Conservation (phyloP, 2,329 filamentous ascomycete genomes). For the Scortechinia acanthostroma region DNA sequence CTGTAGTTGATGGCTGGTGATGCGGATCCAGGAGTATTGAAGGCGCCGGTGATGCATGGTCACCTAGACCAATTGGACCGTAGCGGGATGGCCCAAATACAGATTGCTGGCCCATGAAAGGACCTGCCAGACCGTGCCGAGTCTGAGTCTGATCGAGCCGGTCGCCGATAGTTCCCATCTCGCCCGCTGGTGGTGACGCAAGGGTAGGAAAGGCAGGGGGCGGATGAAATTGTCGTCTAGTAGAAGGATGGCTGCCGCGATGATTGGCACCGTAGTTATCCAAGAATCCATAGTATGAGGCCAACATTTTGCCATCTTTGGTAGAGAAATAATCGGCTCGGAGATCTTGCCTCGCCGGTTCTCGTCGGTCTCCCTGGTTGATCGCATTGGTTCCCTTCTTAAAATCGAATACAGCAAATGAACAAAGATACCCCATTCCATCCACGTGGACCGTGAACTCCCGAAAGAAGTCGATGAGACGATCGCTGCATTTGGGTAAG, state of each 20-base stretch:
- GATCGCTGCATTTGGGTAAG: conserved; percentile 80
- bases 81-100: no score
- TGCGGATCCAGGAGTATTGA: conserved; percentile 71
- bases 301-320: conserved; percentile 97
- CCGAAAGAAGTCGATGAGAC: conserved; percentile 93
- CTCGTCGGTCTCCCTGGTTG: conserved; percentile 22
- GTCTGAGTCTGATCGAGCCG: conserved; percentile 32
- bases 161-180: conserved; percentile 46
- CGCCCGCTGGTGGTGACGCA: conserved; percentile 47
- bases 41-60: conserved; percentile 59
- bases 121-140: conserved; percentile 29
- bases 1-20: conserved; percentile 56
- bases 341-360: conserved; percentile 43
- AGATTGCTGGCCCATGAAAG: no score
- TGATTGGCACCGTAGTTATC: conserved; percentile 81
- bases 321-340: conserved; percentile 89
- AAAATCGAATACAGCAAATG: conserved; percentile 95
- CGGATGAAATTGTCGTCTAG: conserved; percentile 48
- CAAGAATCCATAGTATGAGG: conserved; percentile 88
- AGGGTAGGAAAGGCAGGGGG: conserved; percentile 70
- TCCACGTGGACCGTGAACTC: conserved; percentile 97
- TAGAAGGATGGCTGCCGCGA: neutral
- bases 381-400: conserved; percentile 66
- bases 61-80: conserved; percentile 33
- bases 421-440: conserved; percentile 90